Conservation (phyloP, 1,284 basidiomycete species). For the Trichosporon asahii region DNA sequence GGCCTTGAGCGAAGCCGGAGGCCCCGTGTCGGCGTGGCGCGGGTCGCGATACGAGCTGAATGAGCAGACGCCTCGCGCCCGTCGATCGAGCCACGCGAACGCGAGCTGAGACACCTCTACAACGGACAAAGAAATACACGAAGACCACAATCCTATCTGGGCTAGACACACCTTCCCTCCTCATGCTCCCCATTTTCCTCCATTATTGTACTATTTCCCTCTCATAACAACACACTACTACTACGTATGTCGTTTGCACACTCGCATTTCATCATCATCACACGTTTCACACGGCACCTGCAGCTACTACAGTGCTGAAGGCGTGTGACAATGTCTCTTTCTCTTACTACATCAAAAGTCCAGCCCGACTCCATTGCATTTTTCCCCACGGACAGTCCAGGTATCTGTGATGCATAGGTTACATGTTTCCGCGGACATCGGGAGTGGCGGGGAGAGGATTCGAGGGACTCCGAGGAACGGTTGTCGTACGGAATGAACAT, state of each 20-base stretch:
- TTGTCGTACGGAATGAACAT: too few relatives aligned
- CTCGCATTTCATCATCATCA: background rate
- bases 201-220: background rate
- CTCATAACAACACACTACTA: background rate
- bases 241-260: background rate
- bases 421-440: background rate
- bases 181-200: background rate
- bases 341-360: background rate
- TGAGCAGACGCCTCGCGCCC: slow-evolving; percentile 5
- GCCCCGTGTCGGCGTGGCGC: slow-evolving; percentile 20
- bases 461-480: too few relatives aligned
- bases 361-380: background rate
- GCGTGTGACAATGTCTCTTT: background rate
- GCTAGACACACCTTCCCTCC: background rate
- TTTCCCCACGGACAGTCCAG: slow-evolving; percentile 4
- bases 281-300: background rate
- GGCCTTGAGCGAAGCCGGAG: slow-evolving; percentile 17
- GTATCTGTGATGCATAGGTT: slow-evolving; percentile 6
- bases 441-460: too few relatives aligned
- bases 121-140: background rate
- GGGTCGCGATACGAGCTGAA: slow-evolving; percentile 3
- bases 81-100: background rate
- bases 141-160: background rate
- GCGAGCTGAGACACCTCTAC: background rate
- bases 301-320: background rate